Evolutionary conservation across 2,329 filamentous ascomycete species (phyloP), one percentile per base, ranked within the genome.

Genomic region (Daldinia sp.): DNA sequence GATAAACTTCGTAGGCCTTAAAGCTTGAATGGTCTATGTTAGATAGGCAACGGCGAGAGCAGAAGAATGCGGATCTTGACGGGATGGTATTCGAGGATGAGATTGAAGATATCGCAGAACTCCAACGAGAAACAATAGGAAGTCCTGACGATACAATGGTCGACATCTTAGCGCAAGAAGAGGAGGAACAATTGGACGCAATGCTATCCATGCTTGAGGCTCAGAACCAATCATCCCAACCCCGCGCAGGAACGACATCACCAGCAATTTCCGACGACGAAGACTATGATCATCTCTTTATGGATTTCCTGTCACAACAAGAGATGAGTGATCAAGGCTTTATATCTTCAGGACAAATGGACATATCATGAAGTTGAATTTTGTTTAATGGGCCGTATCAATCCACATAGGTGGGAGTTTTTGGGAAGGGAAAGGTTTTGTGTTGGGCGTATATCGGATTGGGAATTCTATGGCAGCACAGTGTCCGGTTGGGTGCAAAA

Each of bases 251-350:
- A 34, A 32, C 65, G 4, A 50, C 67, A 9, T 70, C 67, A 30
- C 72, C 79, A 7, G 71, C 74, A 0, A 74, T 80, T 29, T 82
- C 78, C 0, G 86, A 88, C 53, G 85, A 88, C 45, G 83, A 83
- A 11, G 86, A 88, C 41, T 89, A 88, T 69, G 87, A 89, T 66
- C 77, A 81, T 47, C 75, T 89, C 8, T 89, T 97, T 73, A 85
- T 86, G 79, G 87, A 92, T 68, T 73, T 91, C 34, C 75, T 87
- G 51, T 80, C 83, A n/a, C 77, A 82, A 63, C 78, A 70, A 47
- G 68, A 62, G 8, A 59, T 67, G 25, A 62, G 61, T 21, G 66
- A 53, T 66, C 72, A 73, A 43, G 65, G 67, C 15, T 70, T 69
- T 55, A 61, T 67, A 23, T 65, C 70, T 2, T 77, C 76, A 19